Evolutionary conservation across 2,329 filamentous ascomycete genomes (phyloP), one percentile per base, ranked within the genome.

Genomic region (Fusarium sp.): DNA sequence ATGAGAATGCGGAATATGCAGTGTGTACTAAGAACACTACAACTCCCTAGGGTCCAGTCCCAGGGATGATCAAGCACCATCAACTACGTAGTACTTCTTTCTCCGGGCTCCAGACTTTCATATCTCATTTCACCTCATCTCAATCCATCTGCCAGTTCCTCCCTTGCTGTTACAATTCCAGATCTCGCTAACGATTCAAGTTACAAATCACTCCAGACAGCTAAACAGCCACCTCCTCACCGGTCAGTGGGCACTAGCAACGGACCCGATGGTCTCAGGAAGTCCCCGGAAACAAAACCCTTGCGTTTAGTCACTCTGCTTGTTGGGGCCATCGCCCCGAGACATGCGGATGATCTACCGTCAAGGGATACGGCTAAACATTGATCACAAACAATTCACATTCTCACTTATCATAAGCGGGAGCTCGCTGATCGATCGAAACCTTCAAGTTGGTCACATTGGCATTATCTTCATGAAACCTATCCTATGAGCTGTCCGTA

Each of bases 381-480:
- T 23, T 27, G 22, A 41, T 54, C 60, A 66, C 55, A 68, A 46
- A 57, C 65, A 68, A 27, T 53, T 62, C 55, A 65, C 60, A 65
- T 57, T 54, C 65, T 68, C 51, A 44, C 32, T 37, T 58, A 25
- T 45, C 41, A 43, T 45, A 47, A 25, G 20, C 19, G 23, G 9
- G 17, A 37, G n/a, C 35, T 39, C 30, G 35, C 32, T 32, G 40
- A 51, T 62, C 37, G 40, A 48, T 47, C 61, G 48, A 40, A 35
- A 41, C 33, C 13, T 10, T 13, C 10, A 23, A 43, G 32, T 45
- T 43, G 15, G 19, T 45, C 43, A 49, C 37, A 30, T 39, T 46
- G 13, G 19, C 23, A 14, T 32, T 32, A 30, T 43, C 15, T 33
- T 30, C 13, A 53, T 45, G 25, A 40, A 44, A 22, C 20, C 40